Evolutionary conservation across 495 filamentous ascomycete species (phyloP).

Genomic region (Aspergillus heteromorphus): DNA sequence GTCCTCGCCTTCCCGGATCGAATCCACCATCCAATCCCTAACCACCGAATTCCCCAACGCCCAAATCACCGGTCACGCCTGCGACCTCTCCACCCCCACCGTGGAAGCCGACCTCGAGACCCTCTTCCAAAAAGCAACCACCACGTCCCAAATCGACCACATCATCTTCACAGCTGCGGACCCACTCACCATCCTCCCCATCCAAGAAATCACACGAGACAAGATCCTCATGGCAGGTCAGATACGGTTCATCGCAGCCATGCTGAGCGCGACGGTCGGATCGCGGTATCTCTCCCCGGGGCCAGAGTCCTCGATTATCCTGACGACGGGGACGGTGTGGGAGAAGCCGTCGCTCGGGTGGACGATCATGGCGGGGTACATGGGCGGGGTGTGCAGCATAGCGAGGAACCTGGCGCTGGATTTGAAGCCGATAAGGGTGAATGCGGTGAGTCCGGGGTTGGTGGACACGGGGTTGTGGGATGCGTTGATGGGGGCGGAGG

Average conservation of each 20-base stretch:
- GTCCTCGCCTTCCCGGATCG: conserved; percentile 42
- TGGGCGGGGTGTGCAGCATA: conserved; percentile 42
- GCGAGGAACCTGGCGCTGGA: conserved; percentile 53
- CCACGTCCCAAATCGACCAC: conserved; percentile 47
- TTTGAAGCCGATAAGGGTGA: conserved; percentile 57
- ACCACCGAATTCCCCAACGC: conserved; percentile 27
- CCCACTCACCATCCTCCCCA: conserved; percentile 21
- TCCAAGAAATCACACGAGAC: conserved; percentile 38
- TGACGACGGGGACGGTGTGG: conserved; percentile 50
- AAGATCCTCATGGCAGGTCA: conserved; percentile 37
- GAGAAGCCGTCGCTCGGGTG: conserved; percentile 46
- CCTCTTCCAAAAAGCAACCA: conserved; percentile 40
- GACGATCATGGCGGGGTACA: conserved; percentile 39
- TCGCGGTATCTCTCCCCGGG: conserved; percentile 37
- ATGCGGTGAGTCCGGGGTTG: conserved; percentile 51
- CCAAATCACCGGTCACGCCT: conserved; percentile 33
- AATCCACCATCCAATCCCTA: conserved; percentile 36
- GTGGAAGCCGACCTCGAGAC: conserved; percentile 41
- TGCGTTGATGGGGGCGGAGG: conserved; percentile 18
- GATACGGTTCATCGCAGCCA: conserved; percentile 47
- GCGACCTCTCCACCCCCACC: conserved; percentile 42
- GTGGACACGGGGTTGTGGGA: conserved; percentile 49
- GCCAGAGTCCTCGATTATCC: conserved; percentile 40
- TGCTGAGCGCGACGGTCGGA: conserved; percentile 51
- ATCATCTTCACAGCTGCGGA: conserved; percentile 57